phyloP scores from a whole-genome alignment of 2,329 filamentous ascomycete genomes.

The Trichocomaceae sp. region DNA sequence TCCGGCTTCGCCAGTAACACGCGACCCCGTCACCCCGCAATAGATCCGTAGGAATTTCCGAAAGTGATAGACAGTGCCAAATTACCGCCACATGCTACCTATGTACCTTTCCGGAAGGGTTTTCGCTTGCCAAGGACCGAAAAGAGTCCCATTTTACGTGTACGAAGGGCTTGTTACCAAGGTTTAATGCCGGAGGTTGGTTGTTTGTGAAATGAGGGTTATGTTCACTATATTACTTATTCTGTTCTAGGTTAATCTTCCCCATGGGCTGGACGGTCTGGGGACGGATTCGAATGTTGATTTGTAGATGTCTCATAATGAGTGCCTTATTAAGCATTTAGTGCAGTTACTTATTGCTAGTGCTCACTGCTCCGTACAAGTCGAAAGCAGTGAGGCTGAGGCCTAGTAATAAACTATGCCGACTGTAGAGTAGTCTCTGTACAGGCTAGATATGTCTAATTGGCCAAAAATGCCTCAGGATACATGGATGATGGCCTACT shows the following conservation, averaged over 20 bases:
- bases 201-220: not conserved
- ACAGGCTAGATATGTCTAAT: not conserved
- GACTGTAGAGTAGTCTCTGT: not conserved
- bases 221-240: not conserved
- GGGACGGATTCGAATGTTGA: not conserved
- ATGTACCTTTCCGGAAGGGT: not conserved
- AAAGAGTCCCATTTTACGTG: not conserved
- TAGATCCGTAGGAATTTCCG: not conserved
- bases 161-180: not conserved
- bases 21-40: not conserved
- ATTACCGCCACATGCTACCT: not conserved
- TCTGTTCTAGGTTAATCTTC: not conserved
- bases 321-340: not conserved
- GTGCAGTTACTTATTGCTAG: not conserved
- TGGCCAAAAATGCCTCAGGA: too few relatives aligned
- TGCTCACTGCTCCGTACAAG: too few relatives aligned
- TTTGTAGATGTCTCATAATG: not conserved
- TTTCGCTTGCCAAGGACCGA: not conserved
- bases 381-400: not conserved
- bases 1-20: not conserved
- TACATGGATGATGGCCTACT: not conserved
- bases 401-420: not conserved
- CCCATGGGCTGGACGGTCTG: not conserved
- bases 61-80: not conserved
- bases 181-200: slow-evolving; percentile 11